These are phyloP conservation scores for Uronychia setigera DNA, from an alignment of 73 alveolate species.

Conservation along the genomic window DNA sequence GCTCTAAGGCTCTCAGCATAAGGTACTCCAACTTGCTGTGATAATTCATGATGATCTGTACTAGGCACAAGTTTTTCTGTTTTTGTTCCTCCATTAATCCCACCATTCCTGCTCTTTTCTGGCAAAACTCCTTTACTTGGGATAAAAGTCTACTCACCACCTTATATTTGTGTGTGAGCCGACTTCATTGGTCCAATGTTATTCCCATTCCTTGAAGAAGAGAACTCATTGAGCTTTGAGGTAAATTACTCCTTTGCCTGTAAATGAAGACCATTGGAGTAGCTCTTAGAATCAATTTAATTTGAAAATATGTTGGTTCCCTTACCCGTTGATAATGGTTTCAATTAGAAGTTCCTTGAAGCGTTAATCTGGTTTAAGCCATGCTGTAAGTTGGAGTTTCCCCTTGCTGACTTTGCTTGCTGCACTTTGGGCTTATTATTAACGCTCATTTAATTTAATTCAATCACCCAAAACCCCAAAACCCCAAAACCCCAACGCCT, in stretches of 20 bases:
- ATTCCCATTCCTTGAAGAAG: neutral
- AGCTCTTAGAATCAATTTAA: neutral
- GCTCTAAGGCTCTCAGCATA: neutral
- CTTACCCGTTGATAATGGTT: neutral
- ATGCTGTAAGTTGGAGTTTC: neutral
- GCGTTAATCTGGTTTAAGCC: neutral
- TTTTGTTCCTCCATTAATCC: neutral
- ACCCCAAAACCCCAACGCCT: too few relatives aligned
- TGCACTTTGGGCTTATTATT: neutral
- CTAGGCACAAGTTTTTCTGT: too few relatives aligned
- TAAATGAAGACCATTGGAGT: neutral
- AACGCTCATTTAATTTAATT: conserved; percentile 3
- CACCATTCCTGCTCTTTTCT: neutral
- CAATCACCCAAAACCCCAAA: too few relatives aligned
- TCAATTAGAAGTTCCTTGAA: neutral
- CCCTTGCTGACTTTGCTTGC: neutral
- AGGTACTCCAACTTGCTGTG: too few relatives aligned
- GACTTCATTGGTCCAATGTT: neutral
- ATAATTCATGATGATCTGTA: too few relatives aligned
- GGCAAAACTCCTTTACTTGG: neutral
- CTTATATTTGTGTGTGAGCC: neutral
- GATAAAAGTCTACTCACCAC: neutral
- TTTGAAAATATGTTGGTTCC: neutral
- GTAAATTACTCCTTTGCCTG: neutral
- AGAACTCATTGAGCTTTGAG: neutral